A percentile compares a stretch with the other conserved stretches of the same genome.
phyloP scores from a whole-genome alignment of 495 filamentous ascomycete species.

The Xylaria telfairii region DNA sequence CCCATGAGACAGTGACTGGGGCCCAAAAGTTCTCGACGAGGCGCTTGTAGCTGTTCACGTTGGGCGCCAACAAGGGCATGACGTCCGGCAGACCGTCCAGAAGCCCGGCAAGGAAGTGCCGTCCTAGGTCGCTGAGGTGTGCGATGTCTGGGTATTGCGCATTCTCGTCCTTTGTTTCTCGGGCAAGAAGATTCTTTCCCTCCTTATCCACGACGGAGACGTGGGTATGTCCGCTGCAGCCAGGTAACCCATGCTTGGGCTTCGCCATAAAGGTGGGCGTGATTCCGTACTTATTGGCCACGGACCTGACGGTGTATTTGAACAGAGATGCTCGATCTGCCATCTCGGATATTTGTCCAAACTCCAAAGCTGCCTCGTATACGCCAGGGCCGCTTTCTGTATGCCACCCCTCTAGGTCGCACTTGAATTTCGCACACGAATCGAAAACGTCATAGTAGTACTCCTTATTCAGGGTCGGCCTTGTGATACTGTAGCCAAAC shows the following conservation, averaged over 20 bases:
- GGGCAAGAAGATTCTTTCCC: slow-evolving; percentile 80
- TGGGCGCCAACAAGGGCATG: slow-evolving; percentile 94
- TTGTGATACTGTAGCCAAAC: slow-evolving; percentile 96
- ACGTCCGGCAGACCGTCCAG: slow-evolving; percentile 89
- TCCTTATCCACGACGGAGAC: slow-evolving; percentile 75
- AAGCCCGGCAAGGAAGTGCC: slow-evolving; percentile 92
- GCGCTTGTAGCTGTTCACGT: slow-evolving; percentile 95
- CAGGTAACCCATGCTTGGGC: slow-evolving; percentile 84
- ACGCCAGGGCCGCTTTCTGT: slow-evolving; percentile 96
- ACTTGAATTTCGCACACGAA: slow-evolving; percentile 78
- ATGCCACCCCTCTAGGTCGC: slow-evolving; percentile 94
- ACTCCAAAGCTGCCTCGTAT: slow-evolving; percentile 92
- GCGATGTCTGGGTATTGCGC: slow-evolving; percentile 75
- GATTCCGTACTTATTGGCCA: slow-evolving; percentile 85
- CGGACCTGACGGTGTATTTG: slow-evolving; percentile 91
- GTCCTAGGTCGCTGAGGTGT: slow-evolving; percentile 82
- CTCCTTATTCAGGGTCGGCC: slow-evolving; percentile 89
- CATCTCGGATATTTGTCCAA: slow-evolving; percentile 82
- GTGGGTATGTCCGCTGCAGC: slow-evolving; percentile 96
- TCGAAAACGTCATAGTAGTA: slow-evolving; percentile 94
- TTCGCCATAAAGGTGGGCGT: slow-evolving; percentile 99
- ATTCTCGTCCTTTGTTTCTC: slow-evolving; percentile 70
- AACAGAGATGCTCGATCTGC: slow-evolving; percentile 90
- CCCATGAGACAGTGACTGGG: slow-evolving; percentile 96
- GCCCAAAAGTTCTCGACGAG: slow-evolving; percentile 99